Conservation (phyloP, 495 filamentous ascomycete species). For the Penicillium roqueforti region DNA sequence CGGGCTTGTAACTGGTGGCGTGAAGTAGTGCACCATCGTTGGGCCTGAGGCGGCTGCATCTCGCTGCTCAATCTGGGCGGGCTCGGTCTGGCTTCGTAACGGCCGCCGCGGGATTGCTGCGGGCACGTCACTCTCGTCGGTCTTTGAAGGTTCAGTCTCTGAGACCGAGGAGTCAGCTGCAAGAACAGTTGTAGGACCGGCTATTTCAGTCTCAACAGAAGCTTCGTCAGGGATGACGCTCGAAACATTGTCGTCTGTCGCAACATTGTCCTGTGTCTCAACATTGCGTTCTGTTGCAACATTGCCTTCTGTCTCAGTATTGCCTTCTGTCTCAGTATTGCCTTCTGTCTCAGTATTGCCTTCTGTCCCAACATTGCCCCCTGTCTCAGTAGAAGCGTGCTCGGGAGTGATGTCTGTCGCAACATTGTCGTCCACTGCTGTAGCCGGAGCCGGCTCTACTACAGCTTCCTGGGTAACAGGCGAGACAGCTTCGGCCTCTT, state of each 20-base stretch:
- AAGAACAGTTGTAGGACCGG: constrained; percentile 7
- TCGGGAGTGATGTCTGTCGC: background rate
- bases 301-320: no score
- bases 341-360: no score
- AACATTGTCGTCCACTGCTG: constrained; percentile 5
- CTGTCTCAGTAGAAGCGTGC: background rate
- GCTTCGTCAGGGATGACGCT: constrained; percentile 1
- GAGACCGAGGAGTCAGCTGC: constrained; percentile 9
- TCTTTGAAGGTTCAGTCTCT: background rate
- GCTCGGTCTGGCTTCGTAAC: constrained; percentile 4
- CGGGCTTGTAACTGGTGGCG: constrained; percentile 19
- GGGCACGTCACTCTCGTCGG: background rate
- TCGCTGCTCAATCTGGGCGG: background rate
- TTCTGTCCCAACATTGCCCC: no score
- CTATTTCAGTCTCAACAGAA: constrained; percentile 1
- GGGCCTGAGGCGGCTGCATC: constrained; percentile 15
- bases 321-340: no score
- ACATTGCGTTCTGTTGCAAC: no score
- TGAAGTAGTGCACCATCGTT: constrained; percentile 12
- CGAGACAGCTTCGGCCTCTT: constrained; percentile 6
- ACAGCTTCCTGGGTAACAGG: constrained; percentile 3
- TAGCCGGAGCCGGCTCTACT: constrained; percentile 5
- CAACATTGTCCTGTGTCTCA: background rate
- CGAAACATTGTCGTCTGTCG: background rate
- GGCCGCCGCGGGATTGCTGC: constrained; percentile 1